These are phyloP conservation scores for Pythium guiyangense DNA, from an alignment of 352 stramenopile genomes.

Conservation along the genomic window DNA sequence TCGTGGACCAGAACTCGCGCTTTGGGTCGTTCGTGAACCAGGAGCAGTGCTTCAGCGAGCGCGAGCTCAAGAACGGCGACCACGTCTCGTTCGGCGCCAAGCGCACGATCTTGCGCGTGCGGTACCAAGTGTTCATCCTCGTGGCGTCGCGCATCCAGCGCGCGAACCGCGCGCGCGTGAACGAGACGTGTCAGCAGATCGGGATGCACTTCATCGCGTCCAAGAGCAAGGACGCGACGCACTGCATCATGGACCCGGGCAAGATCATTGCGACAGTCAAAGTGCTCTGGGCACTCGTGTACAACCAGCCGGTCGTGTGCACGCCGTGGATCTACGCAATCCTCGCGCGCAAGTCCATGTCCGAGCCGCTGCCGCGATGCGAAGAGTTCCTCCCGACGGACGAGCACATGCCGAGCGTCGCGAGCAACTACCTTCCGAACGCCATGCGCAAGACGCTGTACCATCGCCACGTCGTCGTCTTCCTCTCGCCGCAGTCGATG, in stretches of 20 bases:
- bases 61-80: slow-evolving; percentile 58
- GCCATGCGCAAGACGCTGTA: slow-evolving; percentile 74
- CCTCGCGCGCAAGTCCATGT: slow-evolving; percentile 63
- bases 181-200: slow-evolving; percentile 72
- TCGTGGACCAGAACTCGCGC: slow-evolving; percentile 78
- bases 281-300: slow-evolving; percentile 82
- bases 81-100: slow-evolving; percentile 82
- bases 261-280: slow-evolving; percentile 81
- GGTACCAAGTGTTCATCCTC: slow-evolving; percentile 79
- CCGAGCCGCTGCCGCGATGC: slow-evolving; percentile 67
- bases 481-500: slow-evolving; percentile 71
- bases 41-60: slow-evolving; percentile 47
- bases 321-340: slow-evolving; percentile 81
- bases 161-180: slow-evolving; percentile 48
- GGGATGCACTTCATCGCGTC: slow-evolving; percentile 72
- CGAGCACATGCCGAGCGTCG: slow-evolving; percentile 43
- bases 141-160: slow-evolving; percentile 70
- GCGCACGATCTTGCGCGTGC: slow-evolving; percentile 70
- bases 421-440: slow-evolving; percentile 72
- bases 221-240: slow-evolving; percentile 62
- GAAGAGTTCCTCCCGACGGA: slow-evolving; percentile 70
- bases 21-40: slow-evolving; percentile 88
- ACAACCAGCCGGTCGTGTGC: slow-evolving; percentile 79
- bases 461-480: slow-evolving; percentile 65
- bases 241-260: slow-evolving; percentile 85